A percentile compares a stretch with the other conserved stretches of the same genome.
phyloP scores from a whole-genome alignment of 345 rosid species.

The Schrenkiella parvula region DNA sequence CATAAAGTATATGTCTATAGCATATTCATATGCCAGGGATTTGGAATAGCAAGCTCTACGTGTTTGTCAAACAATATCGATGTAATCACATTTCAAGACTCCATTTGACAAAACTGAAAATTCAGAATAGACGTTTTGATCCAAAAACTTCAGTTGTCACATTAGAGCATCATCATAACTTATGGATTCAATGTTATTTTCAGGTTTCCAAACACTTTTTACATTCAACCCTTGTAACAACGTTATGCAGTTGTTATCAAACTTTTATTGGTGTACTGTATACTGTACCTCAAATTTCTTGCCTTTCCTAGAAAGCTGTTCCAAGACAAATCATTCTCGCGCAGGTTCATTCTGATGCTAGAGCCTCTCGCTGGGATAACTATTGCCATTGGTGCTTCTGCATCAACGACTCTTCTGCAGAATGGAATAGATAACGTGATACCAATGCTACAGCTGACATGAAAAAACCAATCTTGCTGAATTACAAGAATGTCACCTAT shows the following conservation, averaged over 20 bases:
- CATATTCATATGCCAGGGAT: not conserved
- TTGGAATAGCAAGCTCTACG: not conserved
- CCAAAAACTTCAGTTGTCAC: not conserved
- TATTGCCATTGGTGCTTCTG: slow-evolving; percentile 80
- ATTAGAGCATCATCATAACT: not conserved
- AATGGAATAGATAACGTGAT: slow-evolving; percentile 32
- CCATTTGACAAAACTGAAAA: not conserved
- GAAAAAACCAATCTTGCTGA: not conserved
- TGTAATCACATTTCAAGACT: not conserved
- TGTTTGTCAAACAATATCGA: not conserved
- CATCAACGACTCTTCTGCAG: slow-evolving; percentile 86
- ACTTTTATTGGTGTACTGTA: not conserved
- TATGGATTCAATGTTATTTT: not conserved
- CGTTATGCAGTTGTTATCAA: not conserved
- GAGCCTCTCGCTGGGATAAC: slow-evolving; percentile 64
- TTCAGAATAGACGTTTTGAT: not conserved
- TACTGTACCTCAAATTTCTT: slow-evolving; percentile 47
- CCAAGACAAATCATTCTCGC: slow-evolving; percentile 81
- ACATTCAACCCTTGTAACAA: not conserved
- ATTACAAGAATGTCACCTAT: slow-evolving; percentile 59
- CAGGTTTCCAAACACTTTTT: not conserved
- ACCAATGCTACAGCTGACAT: slow-evolving; percentile 18
- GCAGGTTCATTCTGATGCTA: slow-evolving; percentile 48
- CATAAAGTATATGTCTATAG: not conserved
- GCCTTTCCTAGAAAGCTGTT: slow-evolving; percentile 59